Conservation (phyloP, 345 rosid species). For the Rubroshorea leprosula region DNA sequence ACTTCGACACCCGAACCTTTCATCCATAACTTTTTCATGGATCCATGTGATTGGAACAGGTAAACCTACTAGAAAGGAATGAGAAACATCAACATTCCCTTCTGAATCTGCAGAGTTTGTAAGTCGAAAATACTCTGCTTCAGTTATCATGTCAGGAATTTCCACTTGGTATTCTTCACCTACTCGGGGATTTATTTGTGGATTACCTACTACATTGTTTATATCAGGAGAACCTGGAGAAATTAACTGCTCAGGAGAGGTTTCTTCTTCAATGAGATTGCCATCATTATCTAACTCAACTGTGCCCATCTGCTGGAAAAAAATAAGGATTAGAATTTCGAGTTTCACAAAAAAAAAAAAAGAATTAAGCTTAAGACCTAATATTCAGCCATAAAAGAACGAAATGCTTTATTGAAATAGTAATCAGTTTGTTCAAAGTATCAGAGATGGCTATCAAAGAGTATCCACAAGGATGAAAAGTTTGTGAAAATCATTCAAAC, state of each 20-base stretch:
- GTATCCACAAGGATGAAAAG: neutral
- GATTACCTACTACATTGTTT: slow-evolving; percentile 45
- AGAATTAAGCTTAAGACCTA: neutral
- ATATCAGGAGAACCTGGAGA: slow-evolving; percentile 33
- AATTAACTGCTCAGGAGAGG: slow-evolving; percentile 20
- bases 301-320: slow-evolving; percentile 31
- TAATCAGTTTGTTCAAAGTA: neutral
- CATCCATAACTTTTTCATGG: slow-evolving; percentile 14
- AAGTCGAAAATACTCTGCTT: slow-evolving; percentile 30
- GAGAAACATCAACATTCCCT: slow-evolving; percentile 23
- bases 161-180: slow-evolving; percentile 62
- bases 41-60: slow-evolving; percentile 49
- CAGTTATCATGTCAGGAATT: slow-evolving; percentile 56
- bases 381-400: neutral
- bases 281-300: slow-evolving; percentile 26
- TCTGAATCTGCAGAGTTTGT: slow-evolving; percentile 35
- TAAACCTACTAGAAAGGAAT: slow-evolving; percentile 42
- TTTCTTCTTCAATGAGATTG: slow-evolving; percentile 32
- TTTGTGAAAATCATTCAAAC: neutral
- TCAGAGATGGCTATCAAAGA: slow-evolving; percentile 3
- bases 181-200: slow-evolving; percentile 44
- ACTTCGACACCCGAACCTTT: slow-evolving; percentile 9
- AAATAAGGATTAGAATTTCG: neutral
- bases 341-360: neutral
- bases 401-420: neutral